Evolutionary conservation across 2,329 filamentous ascomycete species (phyloP), one percentile per base, ranked within the genome.

Genomic region (Botrytis squamosa): DNA sequence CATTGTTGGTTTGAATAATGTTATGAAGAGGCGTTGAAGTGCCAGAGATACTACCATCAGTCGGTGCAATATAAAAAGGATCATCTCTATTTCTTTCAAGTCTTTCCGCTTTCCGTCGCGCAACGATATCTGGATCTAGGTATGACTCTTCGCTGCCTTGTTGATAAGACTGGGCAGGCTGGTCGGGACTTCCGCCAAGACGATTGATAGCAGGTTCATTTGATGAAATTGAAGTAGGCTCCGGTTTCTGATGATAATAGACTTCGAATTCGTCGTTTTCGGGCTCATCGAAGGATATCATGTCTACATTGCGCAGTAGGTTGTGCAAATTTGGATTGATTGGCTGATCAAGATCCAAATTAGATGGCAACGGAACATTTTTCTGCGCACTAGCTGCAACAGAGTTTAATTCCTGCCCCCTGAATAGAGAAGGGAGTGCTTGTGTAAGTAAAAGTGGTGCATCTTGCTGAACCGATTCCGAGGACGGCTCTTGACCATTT

Each of bases 71-170:
- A 80, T 99, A 99, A 82, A 97, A 99, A 0, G 96, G 96, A 79
- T 99, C 96, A 80, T 98, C 95, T 77, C 89, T 92, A 82, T 97
- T 93, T 73, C 94, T 89, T 80, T 97, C 94, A 73, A 88, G 84
- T 18, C 95, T 88, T 80, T 97, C 93, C 6, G 91, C 89, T 78
- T 91, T 93, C 75, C 93, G 88, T 75, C 90, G 87, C 7, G 93
- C 92, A 60, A 93, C 81, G 65, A 93, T 93, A 78, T 94, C 91
- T 1, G 91, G 85, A 75, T 95, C 92, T 2, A 92, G 83, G 77
- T 92, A 92, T 64, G 85, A 88, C 46, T 95, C 90, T 72, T 91
- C 87, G 25, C 84, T 85, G 0, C 86, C 84, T 75, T 89, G 88
- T 75, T 90, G 83, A 77, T 92, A 91, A 10, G 89, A 91, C 65